Percentiles rank a stretch among this genome's conserved stretches.
These are phyloP conservation scores for Tetracladium setigerum DNA, from an alignment of 495 filamentous ascomycete genomes.

Conservation along the genomic window DNA sequence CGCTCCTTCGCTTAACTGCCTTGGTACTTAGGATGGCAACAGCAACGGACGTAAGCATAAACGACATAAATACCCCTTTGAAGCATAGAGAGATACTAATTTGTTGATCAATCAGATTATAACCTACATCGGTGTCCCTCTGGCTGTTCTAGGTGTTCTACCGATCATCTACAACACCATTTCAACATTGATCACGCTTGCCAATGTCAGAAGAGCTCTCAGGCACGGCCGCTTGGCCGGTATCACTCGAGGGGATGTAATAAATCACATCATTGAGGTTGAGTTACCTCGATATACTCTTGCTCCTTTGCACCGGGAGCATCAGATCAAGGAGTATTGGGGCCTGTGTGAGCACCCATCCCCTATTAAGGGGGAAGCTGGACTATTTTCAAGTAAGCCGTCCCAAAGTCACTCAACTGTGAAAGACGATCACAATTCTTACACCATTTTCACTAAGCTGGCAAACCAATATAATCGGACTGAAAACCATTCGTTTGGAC, in stretches of 20 bases:
- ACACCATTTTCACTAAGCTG: conserved; percentile 23
- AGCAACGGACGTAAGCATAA: conserved; percentile 1
- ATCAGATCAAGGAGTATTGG: conserved; percentile 48
- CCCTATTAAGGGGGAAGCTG: conserved; percentile 49
- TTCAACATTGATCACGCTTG: conserved; percentile 43
- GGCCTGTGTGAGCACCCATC: conserved; percentile 35
- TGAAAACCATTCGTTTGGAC: conserved; percentile 51
- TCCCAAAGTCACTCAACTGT: no score
- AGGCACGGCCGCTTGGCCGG: conserved; percentile 42
- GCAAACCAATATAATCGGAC: conserved; percentile 50
- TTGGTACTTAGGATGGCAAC: neutral
- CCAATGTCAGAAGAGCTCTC: conserved; percentile 49
- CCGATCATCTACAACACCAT: conserved; percentile 58
- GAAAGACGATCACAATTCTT: no score
- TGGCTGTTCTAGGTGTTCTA: conserved; percentile 60
- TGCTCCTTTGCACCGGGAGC: conserved; percentile 47
- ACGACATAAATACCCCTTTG: conserved; percentile 7
- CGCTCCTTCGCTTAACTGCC: no score
- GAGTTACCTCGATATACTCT: conserved; percentile 57
- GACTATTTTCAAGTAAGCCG: conserved; percentile 45
- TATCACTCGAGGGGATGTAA: conserved; percentile 51
- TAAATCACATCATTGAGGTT: conserved; percentile 58
- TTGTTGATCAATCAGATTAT: conserved; percentile 28
- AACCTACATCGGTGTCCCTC: conserved; percentile 53
- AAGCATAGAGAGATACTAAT: no score